Percentiles rank a stretch among this genome's conserved stretches.
phyloP scores from a whole-genome alignment of 148 eudicot genomes.

The Persicaria maculosa region DNA sequence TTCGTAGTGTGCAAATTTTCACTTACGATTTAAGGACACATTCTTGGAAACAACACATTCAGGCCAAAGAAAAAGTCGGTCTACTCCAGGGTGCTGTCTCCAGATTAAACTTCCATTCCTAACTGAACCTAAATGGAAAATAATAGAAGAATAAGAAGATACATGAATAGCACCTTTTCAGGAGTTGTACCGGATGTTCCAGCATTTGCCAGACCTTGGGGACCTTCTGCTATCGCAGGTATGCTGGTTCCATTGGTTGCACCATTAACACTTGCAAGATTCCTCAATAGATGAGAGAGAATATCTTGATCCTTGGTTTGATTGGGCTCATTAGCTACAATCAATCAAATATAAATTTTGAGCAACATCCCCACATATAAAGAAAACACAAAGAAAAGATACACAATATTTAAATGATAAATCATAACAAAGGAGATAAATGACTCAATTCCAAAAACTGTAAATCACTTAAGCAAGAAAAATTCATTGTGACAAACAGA shows the following conservation, averaged over 20 bases:
- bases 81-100: not conserved
- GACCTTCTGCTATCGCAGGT: slow-evolving; percentile 36
- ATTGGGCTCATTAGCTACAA: slow-evolving; percentile 66
- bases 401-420: not conserved
- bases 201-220: slow-evolving; percentile 38
- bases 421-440: not conserved
- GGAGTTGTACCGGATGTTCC: slow-evolving; percentile 37
- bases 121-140: not conserved
- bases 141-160: not conserved
- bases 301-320: slow-evolving; percentile 72
- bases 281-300: slow-evolving; percentile 68
- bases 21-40: not conserved
- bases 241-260: slow-evolving; percentile 33
- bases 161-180: slow-evolving; percentile 41
- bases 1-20: not conserved
- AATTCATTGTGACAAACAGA: not conserved
- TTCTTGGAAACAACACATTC: not conserved
- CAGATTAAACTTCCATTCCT: not conserved
- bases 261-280: slow-evolving; percentile 56
- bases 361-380: not conserved
- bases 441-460: not conserved
- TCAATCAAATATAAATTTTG: not conserved
- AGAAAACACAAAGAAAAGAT: not conserved
- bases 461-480: not conserved
- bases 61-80: not conserved